Conservation (phyloP, 2,329 filamentous ascomycete genomes). For the Talaromyces sp. region DNA sequence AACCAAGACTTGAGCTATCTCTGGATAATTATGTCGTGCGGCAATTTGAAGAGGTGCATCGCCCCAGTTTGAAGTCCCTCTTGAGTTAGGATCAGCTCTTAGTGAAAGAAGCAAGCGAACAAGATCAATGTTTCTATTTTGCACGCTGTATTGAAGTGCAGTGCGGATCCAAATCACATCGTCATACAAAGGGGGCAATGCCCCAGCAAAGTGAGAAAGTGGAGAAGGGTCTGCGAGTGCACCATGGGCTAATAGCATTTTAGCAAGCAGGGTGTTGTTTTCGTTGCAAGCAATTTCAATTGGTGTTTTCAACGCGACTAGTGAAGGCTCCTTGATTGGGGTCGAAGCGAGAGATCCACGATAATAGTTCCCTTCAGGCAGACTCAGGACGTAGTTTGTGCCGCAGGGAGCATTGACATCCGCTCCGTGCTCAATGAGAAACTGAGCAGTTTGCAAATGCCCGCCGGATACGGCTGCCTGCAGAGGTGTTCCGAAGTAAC, state of each 20-base stretch:
- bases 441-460: not conserved
- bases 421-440: not conserved
- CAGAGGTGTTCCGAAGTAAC: not conserved
- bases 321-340: no score
- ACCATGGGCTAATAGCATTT: not conserved
- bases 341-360: no score
- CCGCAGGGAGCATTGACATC: not conserved
- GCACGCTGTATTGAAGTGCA: not conserved
- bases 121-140: not conserved
- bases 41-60: slow-evolving; percentile 4
- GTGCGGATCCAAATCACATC: not conserved
- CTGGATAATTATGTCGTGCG: not conserved
- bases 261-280: not conserved
- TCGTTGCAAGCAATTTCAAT: not conserved
- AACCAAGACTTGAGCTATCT: not conserved
- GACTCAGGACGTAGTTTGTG: not conserved
- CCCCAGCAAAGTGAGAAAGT: not conserved
- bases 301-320: not conserved
- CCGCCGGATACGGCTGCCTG: not conserved
- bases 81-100: not conserved
- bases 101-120: not conserved
- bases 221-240: not conserved
- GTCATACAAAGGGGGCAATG: not conserved
- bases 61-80: not conserved
- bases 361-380: no score